Evolutionary conservation across 495 filamentous ascomycete genomes (phyloP).

Genomic region (Physcia stellaris): DNA sequence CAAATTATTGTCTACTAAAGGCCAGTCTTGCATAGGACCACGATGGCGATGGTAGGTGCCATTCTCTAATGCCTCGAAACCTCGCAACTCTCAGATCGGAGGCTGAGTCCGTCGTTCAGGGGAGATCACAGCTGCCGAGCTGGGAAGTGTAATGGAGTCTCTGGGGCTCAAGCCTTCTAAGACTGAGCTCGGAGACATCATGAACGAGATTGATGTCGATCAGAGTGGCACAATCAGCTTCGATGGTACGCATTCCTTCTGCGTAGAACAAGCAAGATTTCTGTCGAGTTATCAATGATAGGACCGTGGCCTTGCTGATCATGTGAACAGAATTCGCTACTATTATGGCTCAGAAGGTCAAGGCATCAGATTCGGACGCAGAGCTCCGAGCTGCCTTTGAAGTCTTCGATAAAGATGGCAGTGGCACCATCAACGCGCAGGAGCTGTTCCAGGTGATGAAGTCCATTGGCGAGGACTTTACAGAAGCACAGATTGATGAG

Average conservation of each 20-base stretch:
- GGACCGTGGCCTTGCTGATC: neutral
- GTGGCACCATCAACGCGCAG: slow-evolving; percentile 30
- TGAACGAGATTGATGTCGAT: slow-evolving; percentile 33
- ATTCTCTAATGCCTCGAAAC: too few relatives aligned
- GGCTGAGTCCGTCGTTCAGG: too few relatives aligned
- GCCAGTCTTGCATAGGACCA: too few relatives aligned
- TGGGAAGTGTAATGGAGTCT: slow-evolving; percentile 30
- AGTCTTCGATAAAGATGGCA: slow-evolving; percentile 36
- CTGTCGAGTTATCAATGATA: neutral
- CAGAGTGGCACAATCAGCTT: slow-evolving; percentile 33
- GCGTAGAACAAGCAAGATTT: neutral
- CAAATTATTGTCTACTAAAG: too few relatives aligned
- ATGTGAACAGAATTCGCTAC: slow-evolving; percentile 27
- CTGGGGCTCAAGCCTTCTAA: slow-evolving; percentile 31
- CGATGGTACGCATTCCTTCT: slow-evolving; percentile 19
- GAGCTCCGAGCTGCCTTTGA: slow-evolving; percentile 33
- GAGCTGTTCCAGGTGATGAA: slow-evolving; percentile 32
- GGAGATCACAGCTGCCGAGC: slow-evolving; percentile 28
- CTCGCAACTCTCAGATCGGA: too few relatives aligned
- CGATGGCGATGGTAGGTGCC: too few relatives aligned
- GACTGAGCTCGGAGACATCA: slow-evolving; percentile 29
- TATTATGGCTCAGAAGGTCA: slow-evolving; percentile 30
- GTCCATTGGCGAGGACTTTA: slow-evolving; percentile 32
- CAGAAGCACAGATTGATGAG: slow-evolving; percentile 32
- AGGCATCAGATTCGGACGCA: slow-evolving; percentile 27